Conservation (phyloP, 2,329 filamentous ascomycete species). For the Hymenoscyphus occultus region DNA sequence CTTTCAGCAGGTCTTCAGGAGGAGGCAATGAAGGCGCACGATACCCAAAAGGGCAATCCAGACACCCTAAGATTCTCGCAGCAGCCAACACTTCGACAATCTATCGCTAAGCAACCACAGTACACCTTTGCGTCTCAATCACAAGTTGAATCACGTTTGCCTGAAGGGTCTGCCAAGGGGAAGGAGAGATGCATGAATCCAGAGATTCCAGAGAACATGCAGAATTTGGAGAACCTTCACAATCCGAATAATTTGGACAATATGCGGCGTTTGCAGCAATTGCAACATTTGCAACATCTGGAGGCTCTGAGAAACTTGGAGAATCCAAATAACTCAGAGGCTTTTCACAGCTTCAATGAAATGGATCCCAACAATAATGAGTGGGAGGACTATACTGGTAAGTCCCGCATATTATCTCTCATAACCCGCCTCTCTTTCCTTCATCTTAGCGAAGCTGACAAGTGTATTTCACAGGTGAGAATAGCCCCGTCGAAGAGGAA, state of each 20-base stretch:
- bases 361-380: neutral
- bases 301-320: too few species aligned
- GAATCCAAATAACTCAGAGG: too few species aligned
- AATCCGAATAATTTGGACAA: too few species aligned
- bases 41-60: neutral
- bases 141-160: neutral
- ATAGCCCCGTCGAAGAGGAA: neutral
- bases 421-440: neutral
- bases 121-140: neutral
- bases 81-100: neutral
- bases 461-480: neutral
- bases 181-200: too few species aligned
- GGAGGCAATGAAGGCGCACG: neutral
- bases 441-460: neutral
- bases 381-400: conserved; percentile 2
- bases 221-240: too few species aligned
- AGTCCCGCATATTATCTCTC: neutral
- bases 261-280: too few species aligned
- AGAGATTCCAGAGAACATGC: too few species aligned
- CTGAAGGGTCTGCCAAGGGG: neutral
- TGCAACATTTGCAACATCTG: too few species aligned
- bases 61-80: neutral
- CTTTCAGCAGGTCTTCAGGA: neutral
- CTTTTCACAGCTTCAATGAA: too few species aligned
- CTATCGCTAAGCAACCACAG: neutral